Evolutionary conservation across 352 stramenopile genomes (phyloP), one percentile per base, ranked within the genome.

Genomic region (Globisporangium heterothallicum): DNA sequence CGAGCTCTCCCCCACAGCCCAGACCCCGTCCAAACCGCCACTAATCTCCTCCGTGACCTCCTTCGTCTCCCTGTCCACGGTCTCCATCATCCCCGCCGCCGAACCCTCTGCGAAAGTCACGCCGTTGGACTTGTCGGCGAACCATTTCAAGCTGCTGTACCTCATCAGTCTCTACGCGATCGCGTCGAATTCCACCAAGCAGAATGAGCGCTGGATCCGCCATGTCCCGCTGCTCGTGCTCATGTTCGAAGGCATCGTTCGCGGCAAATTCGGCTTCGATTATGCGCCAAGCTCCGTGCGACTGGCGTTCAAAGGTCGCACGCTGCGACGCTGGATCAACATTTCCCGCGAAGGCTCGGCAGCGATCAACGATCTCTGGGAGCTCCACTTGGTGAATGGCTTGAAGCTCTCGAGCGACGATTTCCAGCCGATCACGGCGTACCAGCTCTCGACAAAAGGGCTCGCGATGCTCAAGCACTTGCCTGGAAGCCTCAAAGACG

Each of bases 61-160:
- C 32, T 7, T 38, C 32, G 32, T 16, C 32, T 36, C 30, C 30
- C 16, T 8, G 9, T 36, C 30, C 30, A 16, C 9, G 30, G 9
- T 8, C 30, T 38, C 12, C 32, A 10, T 18, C 6, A 3, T n/a
- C n/a, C n/a, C n/a, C 19, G 16, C n/a, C 4, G 32, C 29, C 40
- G 19, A 53, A 10, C 24, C 34, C 22, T 8, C 4, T 14, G 45
- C 25, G 14, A 35, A 34, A 26, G 42, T 49, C 21, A 56, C 26
- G 21, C 58, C 61, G 7, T 34, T 51, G 3, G 67, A 94, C 25
- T 67, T 98, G 12, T 96, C 91, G 44, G 71, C 96, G 51, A 98
- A 98, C 64, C 95, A 99, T 64, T 97, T 97, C 70, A 93, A 97
- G 51, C 59, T 98, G 43, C 70, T 99, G 6, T 98, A 98, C 66